phyloP scores from a whole-genome alignment of 2,329 filamentous ascomycete genomes.

The Emericellopsis cladophorae region DNA sequence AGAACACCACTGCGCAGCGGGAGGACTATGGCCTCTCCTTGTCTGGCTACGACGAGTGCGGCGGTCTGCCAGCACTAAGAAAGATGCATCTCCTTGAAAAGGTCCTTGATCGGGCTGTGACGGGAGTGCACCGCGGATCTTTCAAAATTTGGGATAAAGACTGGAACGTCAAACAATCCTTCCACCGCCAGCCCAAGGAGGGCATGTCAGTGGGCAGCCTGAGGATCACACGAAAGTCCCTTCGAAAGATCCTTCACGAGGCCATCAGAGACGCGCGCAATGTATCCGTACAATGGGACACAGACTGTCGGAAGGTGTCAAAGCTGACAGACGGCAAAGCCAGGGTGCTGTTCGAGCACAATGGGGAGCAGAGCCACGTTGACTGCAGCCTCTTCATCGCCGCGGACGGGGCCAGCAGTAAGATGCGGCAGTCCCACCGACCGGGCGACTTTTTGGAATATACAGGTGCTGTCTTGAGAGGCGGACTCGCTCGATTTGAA shows the following conservation, averaged over 20 bases:
- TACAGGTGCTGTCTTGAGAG: constrained; percentile 23
- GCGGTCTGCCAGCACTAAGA: constrained; percentile 23
- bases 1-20: constrained; percentile 13
- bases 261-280: constrained; percentile 5
- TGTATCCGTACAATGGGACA: constrained; percentile 11
- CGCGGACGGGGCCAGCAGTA: constrained; percentile 30
- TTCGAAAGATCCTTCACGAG: constrained; percentile 20
- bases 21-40: constrained; percentile 27
- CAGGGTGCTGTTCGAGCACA: neutral
- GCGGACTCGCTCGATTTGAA: constrained; percentile 23
- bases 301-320: constrained; percentile 10
- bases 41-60: constrained; percentile 17
- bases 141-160: constrained; percentile 27
- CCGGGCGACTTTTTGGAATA: constrained; percentile 25
- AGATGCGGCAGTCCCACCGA: constrained; percentile 21
- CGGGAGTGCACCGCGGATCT: constrained; percentile 14
- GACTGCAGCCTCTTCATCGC: constrained; percentile 29
- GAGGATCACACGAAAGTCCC: constrained; percentile 21
- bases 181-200: constrained; percentile 14
- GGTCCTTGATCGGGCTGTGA: constrained; percentile 15
- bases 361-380: constrained; percentile 3
- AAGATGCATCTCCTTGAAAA: constrained; percentile 23
- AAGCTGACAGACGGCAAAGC: constrained; percentile 10
- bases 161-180: constrained; percentile 19
- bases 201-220: constrained; percentile 22